phyloP scores from a whole-genome alignment of 495 filamentous ascomycete species.

The Aspergillus hancockii region DNA sequence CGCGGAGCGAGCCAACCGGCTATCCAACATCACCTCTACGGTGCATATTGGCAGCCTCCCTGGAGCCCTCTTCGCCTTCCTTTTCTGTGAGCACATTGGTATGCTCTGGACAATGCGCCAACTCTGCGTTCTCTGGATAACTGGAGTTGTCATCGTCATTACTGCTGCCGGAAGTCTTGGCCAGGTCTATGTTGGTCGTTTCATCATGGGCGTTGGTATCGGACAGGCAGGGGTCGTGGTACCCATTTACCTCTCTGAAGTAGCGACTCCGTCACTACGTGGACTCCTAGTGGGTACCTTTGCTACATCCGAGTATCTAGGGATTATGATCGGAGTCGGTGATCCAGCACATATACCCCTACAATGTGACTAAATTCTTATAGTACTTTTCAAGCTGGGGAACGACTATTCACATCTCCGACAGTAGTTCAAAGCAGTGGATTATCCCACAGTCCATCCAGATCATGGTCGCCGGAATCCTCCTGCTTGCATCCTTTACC shows the following conservation, averaged over 20 bases:
- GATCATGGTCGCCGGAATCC: constrained; percentile 58
- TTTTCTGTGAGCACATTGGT: constrained; percentile 58
- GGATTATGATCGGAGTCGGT: constrained; percentile 52
- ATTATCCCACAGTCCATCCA: constrained; percentile 59
- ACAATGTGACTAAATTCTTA: neutral
- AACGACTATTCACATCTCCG: constrained; percentile 52
- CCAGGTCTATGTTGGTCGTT: constrained; percentile 59
- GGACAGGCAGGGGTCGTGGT: constrained; percentile 61
- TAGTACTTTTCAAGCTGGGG: constrained; percentile 47
- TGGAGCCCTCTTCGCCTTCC: constrained; percentile 59
- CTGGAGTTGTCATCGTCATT: constrained; percentile 60
- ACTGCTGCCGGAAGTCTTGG: constrained; percentile 50
- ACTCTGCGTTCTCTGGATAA: constrained; percentile 57
- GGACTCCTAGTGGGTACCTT: constrained; percentile 60
- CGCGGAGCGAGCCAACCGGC: constrained; percentile 46
- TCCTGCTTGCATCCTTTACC: constrained; percentile 52
- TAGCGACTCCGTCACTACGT: constrained; percentile 52
- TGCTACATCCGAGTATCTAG: constrained; percentile 61
- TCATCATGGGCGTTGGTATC: constrained; percentile 62
- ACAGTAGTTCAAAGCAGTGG: constrained; percentile 47
- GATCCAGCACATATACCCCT: neutral
- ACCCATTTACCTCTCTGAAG: constrained; percentile 60
- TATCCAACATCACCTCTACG: constrained; percentile 64
- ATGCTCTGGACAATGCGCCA: constrained; percentile 61
- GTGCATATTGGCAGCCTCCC: constrained; percentile 61